Evolutionary conservation across 352 stramenopile species (phyloP).

Genomic region (Pythium phragmiticola): DNA sequence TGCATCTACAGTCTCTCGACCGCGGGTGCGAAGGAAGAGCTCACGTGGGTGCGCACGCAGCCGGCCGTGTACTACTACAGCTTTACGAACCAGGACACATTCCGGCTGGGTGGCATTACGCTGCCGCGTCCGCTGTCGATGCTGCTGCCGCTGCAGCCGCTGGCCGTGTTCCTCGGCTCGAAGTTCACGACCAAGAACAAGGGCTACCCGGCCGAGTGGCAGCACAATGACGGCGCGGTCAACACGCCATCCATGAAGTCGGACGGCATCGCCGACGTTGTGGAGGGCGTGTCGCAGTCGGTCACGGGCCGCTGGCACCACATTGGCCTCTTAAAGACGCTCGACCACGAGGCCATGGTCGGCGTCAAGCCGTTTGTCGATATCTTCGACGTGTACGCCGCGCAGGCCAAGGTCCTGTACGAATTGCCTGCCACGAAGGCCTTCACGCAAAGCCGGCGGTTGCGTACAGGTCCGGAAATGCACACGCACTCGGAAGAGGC

Average conservation of each 20-base stretch:
- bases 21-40: slow-evolving; percentile 27
- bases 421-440: slow-evolving; percentile 17
- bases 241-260: slow-evolving; percentile 29
- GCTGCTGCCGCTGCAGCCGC: slow-evolving; percentile 23
- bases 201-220: slow-evolving; percentile 28
- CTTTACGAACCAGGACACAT: slow-evolving; percentile 32
- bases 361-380: slow-evolving; percentile 27
- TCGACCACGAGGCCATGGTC: slow-evolving; percentile 30
- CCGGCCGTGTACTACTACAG: slow-evolving; percentile 39
- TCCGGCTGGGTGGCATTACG: slow-evolving; percentile 24
- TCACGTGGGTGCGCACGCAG: slow-evolving; percentile 35
- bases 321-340: slow-evolving; percentile 22
- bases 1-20: slow-evolving; percentile 34
- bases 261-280: slow-evolving; percentile 22
- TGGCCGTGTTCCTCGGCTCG: slow-evolving; percentile 28
- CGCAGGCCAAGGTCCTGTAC: slow-evolving; percentile 26
- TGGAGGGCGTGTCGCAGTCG: slow-evolving; percentile 26
- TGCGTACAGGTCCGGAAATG: slow-evolving; percentile 8
- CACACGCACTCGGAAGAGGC: slow-evolving; percentile 23
- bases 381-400: slow-evolving; percentile 24
- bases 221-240: slow-evolving; percentile 34
- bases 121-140: slow-evolving; percentile 28
- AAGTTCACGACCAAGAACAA: slow-evolving; percentile 20
- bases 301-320: slow-evolving; percentile 30
- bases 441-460: not conserved